A percentile compares a stretch with the other conserved stretches of the same genome.
Conservation (phyloP, 1,139 yeast species). For the Zygoascus hellenicus region DNA sequence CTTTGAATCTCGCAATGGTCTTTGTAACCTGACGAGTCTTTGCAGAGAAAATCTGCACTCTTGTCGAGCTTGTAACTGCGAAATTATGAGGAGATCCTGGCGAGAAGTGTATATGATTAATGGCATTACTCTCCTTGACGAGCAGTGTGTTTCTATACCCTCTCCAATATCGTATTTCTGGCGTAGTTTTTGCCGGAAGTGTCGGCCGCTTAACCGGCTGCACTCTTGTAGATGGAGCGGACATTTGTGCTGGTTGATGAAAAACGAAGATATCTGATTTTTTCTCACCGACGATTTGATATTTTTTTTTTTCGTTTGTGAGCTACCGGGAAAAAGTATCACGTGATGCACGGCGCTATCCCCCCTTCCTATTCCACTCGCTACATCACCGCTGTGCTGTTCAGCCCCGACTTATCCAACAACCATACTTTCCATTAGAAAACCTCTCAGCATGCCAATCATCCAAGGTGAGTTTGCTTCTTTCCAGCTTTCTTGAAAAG, state of each 20-base stretch:
- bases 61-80: conserved; percentile 87
- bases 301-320: neutral
- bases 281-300: neutral
- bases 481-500: neutral
- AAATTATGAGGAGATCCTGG: conserved; percentile 86
- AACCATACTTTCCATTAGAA: neutral
- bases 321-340: neutral
- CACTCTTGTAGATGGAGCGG: conserved; percentile 67
- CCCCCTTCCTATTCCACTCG: neutral
- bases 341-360: neutral
- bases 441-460: conserved; percentile 10
- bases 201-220: conserved; percentile 69
- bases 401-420: neutral
- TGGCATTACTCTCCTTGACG: conserved; percentile 90
- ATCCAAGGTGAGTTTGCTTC: conserved; percentile 2
- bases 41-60: conserved; percentile 87
- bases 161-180: conserved; percentile 94
- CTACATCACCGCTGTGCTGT: neutral
- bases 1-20: conserved; percentile 87
- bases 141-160: conserved; percentile 77
- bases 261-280: neutral
- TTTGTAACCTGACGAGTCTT: conserved; percentile 87
- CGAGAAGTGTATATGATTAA: conserved; percentile 80
- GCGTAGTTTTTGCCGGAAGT: conserved; percentile 77
- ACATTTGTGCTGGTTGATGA: conserved; percentile 44